Percentiles rank a stretch among this genome's conserved stretches.
These are phyloP conservation scores for Schizophyllum amplum DNA, from an alignment of 1,284 basidiomycete species.

Conservation along the genomic window DNA sequence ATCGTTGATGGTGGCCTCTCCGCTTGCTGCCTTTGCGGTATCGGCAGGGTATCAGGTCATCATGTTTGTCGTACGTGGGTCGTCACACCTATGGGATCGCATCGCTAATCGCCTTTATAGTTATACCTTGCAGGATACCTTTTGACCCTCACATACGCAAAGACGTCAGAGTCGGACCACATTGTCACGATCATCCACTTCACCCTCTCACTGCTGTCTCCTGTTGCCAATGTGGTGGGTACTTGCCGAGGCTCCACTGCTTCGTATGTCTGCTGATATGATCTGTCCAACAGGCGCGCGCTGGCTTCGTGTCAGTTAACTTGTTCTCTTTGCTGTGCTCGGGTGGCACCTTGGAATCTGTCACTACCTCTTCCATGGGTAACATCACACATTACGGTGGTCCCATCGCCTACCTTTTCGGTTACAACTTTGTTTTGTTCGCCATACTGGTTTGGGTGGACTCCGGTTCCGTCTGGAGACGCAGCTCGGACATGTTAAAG, in stretches of 20 bases:
- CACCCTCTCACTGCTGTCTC: slow-evolving; percentile 57
- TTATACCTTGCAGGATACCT: slow-evolving; percentile 60
- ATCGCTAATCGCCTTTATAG: slow-evolving; percentile 23
- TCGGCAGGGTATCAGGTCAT: slow-evolving; percentile 71
- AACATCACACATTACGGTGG: slow-evolving; percentile 59
- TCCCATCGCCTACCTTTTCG: slow-evolving; percentile 67
- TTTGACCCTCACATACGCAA: slow-evolving; percentile 63
- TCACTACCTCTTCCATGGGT: slow-evolving; percentile 40
- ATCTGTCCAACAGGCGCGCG: slow-evolving; percentile 37
- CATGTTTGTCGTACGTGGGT: slow-evolving; percentile 53
- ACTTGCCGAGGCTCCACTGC: slow-evolving; percentile 3
- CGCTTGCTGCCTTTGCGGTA: slow-evolving; percentile 67
- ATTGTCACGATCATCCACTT: slow-evolving; percentile 65
- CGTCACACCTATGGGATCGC: slow-evolving; percentile 1
- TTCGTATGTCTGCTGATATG: slow-evolving; percentile 1
- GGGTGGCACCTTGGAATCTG: slow-evolving; percentile 31
- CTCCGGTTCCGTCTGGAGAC: slow-evolving; percentile 33
- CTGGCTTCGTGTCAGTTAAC: slow-evolving; percentile 68
- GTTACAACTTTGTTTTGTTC: slow-evolving; percentile 46
- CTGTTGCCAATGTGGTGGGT: slow-evolving; percentile 64
- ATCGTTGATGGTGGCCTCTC: slow-evolving; percentile 55
- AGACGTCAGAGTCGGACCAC: slow-evolving; percentile 41
- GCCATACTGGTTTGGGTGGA: slow-evolving; percentile 53
- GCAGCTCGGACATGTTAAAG: slow-evolving; percentile 14
- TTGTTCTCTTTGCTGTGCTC: slow-evolving; percentile 70